phyloP scores from a whole-genome alignment of 176 grass and related monocot species.

The Hordeum marinum region DNA sequence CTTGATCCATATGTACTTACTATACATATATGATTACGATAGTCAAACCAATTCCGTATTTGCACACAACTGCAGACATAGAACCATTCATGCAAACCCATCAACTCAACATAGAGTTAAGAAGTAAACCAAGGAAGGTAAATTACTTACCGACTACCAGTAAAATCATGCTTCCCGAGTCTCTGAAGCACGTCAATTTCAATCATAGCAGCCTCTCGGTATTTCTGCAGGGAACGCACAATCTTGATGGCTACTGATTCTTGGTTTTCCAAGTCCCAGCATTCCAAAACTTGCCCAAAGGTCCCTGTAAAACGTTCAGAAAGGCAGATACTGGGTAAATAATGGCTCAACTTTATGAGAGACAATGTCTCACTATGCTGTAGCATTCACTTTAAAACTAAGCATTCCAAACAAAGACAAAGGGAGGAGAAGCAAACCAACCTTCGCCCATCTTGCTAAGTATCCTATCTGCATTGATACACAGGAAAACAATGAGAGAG shows the following conservation, averaged over 20 bases:
- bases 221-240: constrained; percentile 86
- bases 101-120: constrained; percentile 57
- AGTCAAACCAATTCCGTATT: constrained; percentile 99
- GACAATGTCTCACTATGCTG: neutral
- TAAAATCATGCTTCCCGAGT: constrained; percentile 80
- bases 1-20: constrained; percentile 87
- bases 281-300: constrained; percentile 98
- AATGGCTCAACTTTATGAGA: neutral
- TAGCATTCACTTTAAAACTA: neutral
- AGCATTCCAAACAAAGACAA: neutral
- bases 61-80: constrained; percentile 98
- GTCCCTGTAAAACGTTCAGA: constrained; percentile 54
- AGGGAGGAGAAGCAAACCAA: constrained; percentile 33
- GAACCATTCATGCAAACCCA: constrained; percentile 78
- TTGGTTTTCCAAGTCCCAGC: constrained; percentile 92
- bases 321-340: neutral
- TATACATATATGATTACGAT: constrained; percentile 99
- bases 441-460: constrained; percentile 99
- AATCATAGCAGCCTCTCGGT: constrained; percentile 98
- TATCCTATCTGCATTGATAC: constrained; percentile 79
- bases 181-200: constrained; percentile 95
- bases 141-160: constrained; percentile 62
- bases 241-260: constrained; percentile 95
- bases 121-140: constrained; percentile 29
- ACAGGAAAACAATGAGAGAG: constrained; percentile 21